Conservation (phyloP, 2,329 filamentous ascomycete genomes). For the Stachybotrys chlorohalonatus region DNA sequence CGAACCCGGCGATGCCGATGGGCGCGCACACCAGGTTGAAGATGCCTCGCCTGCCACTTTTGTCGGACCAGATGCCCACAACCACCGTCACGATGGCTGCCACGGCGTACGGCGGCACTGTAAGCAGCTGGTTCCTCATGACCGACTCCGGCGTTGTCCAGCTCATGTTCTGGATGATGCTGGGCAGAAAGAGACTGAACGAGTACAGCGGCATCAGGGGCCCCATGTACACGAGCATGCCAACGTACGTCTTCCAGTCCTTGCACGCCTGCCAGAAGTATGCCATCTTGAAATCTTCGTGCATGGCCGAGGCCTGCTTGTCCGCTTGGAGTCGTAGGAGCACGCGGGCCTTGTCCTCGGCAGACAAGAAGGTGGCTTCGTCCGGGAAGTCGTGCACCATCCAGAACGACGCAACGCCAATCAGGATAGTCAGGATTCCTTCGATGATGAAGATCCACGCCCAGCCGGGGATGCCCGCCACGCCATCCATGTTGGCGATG, state of each 20-base stretch:
- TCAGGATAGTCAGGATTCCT: constrained; percentile 59
- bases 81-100: constrained; percentile 26
- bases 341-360: constrained; percentile 61
- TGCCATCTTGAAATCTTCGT: constrained; percentile 64
- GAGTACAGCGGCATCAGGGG: constrained; percentile 63
- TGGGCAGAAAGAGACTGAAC: constrained; percentile 71
- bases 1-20: constrained; percentile 67
- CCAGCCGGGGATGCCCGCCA: constrained; percentile 49
- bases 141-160: constrained; percentile 24
- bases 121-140: constrained; percentile 33
- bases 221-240: constrained; percentile 72
- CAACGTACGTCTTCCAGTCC: constrained; percentile 79
- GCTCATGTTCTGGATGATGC: constrained; percentile 55
- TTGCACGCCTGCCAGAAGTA: constrained; percentile 65
- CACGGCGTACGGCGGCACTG: constrained; percentile 32
- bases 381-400: constrained; percentile 78
- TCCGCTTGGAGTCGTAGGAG: constrained; percentile 62
- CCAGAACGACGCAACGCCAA: constrained; percentile 64
- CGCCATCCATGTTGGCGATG: constrained; percentile 60
- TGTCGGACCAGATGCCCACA: constrained; percentile 63
- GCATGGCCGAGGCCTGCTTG: constrained; percentile 63
- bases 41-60: constrained; percentile 60
- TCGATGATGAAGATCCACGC: constrained; percentile 62
- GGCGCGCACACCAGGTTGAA: constrained; percentile 69
- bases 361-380: constrained; percentile 62